These are phyloP conservation scores for Phytophthora pluvialis DNA, from an alignment of 352 stramenopile species.

Conservation along the genomic window DNA sequence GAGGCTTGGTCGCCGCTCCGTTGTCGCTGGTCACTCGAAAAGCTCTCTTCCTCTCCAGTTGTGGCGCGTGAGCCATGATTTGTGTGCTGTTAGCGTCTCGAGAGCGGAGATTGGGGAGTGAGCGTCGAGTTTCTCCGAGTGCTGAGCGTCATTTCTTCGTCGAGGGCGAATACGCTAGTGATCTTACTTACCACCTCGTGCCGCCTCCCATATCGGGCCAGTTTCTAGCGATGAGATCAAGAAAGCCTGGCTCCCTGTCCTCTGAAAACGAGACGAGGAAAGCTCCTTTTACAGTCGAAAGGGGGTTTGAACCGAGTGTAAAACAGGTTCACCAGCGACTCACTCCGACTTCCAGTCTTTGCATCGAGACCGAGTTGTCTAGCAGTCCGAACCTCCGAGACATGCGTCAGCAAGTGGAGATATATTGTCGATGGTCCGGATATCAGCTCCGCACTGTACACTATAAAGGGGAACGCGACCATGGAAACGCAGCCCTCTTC, in stretches of 20 bases:
- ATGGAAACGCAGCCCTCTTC: slow-evolving; percentile 1
- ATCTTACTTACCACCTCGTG: not conserved
- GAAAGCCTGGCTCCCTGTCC: not conserved
- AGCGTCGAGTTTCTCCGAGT: not conserved
- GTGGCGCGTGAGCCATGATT: slow-evolving; percentile 6
- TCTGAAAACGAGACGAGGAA: slow-evolving; percentile 1
- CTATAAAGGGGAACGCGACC: not conserved
- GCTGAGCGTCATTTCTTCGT: not conserved
- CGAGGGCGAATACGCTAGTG: not conserved
- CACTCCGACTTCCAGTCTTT: not conserved
- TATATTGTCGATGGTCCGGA: not conserved
- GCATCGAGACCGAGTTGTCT: not conserved
- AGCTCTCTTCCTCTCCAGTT: slow-evolving; percentile 13
- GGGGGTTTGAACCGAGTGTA: not conserved
- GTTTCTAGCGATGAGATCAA: slow-evolving; percentile 2
- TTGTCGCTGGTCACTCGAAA: slow-evolving; percentile 2
- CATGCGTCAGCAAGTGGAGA: not conserved
- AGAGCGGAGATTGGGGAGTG: slow-evolving; percentile 5
- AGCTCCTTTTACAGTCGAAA: not conserved
- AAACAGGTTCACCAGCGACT: not conserved
- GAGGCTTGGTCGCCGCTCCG: not conserved
- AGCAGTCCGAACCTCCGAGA: not conserved
- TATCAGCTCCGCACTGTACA: not conserved
- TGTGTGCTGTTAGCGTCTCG: not conserved
- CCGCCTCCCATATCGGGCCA: slow-evolving; percentile 6